Evolutionary conservation across 495 filamentous ascomycete species (phyloP).

Genomic region (Parathielavia hyrcaniae): DNA sequence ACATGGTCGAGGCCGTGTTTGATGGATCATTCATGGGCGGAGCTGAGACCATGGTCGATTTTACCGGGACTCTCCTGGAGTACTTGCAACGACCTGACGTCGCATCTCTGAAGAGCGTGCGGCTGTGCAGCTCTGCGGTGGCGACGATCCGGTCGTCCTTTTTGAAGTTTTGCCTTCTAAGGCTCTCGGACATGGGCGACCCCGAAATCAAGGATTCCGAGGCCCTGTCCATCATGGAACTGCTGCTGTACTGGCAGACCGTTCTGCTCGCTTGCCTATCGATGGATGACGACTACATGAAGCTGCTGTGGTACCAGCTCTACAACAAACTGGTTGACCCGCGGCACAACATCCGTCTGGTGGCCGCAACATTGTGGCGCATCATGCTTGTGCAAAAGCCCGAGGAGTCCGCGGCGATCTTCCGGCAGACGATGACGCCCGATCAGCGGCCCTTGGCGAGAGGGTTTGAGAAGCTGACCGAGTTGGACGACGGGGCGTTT

Average conservation of each 20-base stretch:
- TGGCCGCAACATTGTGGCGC: slow-evolving; percentile 79
- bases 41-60: slow-evolving; percentile 73
- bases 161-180: slow-evolving; percentile 67
- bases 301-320: slow-evolving; percentile 80
- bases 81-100: slow-evolving; percentile 84
- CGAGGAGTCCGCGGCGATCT: slow-evolving; percentile 64
- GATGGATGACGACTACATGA: slow-evolving; percentile 66
- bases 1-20: slow-evolving; percentile 82
- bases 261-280: slow-evolving; percentile 74
- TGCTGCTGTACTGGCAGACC: slow-evolving; percentile 91
- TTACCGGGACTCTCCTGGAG: slow-evolving; percentile 76
- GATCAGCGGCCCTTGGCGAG: slow-evolving; percentile 66
- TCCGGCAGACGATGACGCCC: slow-evolving; percentile 58
- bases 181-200: slow-evolving; percentile 76
- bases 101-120: slow-evolving; percentile 69
- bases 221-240: slow-evolving; percentile 64
- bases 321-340: slow-evolving; percentile 72
- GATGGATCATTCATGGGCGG: slow-evolving; percentile 95
- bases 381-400: slow-evolving; percentile 92
- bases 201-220: slow-evolving; percentile 49
- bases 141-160: slow-evolving; percentile 67
- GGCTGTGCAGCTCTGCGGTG: slow-evolving; percentile 77
- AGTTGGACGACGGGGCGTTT: slow-evolving; percentile 81
- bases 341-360: slow-evolving; percentile 57
- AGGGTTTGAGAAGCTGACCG: slow-evolving; percentile 76